Evolutionary conservation across 78 protist genomes (phyloP), one percentile per base, ranked within the genome.

Genomic region (Protostelium mycophagum): DNA sequence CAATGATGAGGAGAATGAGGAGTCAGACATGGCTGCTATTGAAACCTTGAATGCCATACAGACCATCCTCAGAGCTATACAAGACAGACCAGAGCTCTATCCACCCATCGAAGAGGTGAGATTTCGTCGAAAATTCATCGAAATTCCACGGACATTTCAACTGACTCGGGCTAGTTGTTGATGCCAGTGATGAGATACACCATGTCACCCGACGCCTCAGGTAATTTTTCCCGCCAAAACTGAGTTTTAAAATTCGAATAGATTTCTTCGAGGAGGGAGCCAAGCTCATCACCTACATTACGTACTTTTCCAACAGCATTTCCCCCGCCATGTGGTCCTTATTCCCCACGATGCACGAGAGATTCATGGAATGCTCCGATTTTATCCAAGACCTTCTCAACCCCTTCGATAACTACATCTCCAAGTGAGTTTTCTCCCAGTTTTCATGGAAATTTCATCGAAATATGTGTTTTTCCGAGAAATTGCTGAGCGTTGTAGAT

Each of bases 351-450:
- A 87, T 92, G 38, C 87, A 90, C 84, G 35, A 37, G 0, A 35
- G 89, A 29, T 92, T 92, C 63, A 85, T 88, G 84, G 94, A 88
- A 34, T 88, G 86, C 87, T 91, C 90, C 23, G 94, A 92, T 29
- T 87, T 92, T 36, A 89, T 89, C 35, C 86, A 87, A 0, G n/a
- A 86, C 0, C 84, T 88, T 31, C 91, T 92, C 36, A 86, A 88
- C 36, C 94, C 94, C 87, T 29, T 92, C 1, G 94, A 92, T 38
- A 92, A 92, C 87, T 92, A 83, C 35, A 92, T 92, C 87, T 51
- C 87, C 1, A 90, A 88, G 87, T 91, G 94, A 51, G 31, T 25
- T 51, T 16, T 51, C 31, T 51, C 73, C 5, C 73, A n/a, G 73
- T 51, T 16, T 25, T 25, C 73, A 16, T 51, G 31, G 16, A 51